Evolutionary conservation across 768 basidiomycete species (phyloP).

Genomic region (Russula griseocarnosa): DNA sequence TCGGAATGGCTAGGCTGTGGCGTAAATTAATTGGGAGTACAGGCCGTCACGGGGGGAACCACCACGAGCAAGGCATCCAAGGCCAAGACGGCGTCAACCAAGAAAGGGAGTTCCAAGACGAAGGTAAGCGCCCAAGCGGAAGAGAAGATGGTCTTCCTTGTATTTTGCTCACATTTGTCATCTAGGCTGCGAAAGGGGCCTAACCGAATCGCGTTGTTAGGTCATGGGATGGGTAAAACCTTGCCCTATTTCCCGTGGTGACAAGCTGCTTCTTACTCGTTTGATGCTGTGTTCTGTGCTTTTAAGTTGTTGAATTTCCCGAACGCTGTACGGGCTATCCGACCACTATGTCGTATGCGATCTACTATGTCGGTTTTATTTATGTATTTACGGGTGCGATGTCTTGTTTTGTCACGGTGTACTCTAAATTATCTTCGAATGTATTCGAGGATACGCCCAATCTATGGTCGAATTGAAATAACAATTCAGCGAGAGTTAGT

Average conservation of each 20-base stretch:
- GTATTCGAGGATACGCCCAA: slow-evolving; percentile 5
- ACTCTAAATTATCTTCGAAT: slow-evolving; percentile 13
- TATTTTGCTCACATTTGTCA: not conserved
- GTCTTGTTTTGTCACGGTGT: slow-evolving; percentile 22
- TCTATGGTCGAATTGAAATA: not conserved
- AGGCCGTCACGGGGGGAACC: slow-evolving; percentile 53
- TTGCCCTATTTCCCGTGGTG: not conserved
- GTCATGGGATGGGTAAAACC: not conserved
- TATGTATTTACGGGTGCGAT: slow-evolving; percentile 25
- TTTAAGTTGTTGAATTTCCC: slow-evolving; percentile 4
- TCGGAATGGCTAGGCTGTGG: not conserved
- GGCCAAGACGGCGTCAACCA: slow-evolving; percentile 31
- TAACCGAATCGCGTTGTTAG: not conserved
- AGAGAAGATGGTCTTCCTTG: not conserved
- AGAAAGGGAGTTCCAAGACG: slow-evolving; percentile 30
- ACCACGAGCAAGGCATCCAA: slow-evolving; percentile 33
- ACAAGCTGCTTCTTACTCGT: not conserved
- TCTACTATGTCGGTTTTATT: slow-evolving; percentile 19
- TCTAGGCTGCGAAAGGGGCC: slow-evolving; percentile 12
- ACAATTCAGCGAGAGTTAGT: no score
- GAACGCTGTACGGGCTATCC: slow-evolving; percentile 15
- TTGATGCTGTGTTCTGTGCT: slow-evolving; percentile 12
- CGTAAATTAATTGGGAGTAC: slow-evolving; percentile 11
- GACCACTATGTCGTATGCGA: slow-evolving; percentile 11
- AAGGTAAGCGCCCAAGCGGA: slow-evolving; percentile 8